Evolutionary conservation across 257 asterid species (phyloP).

Genomic region (Solanum clarkiae): DNA sequence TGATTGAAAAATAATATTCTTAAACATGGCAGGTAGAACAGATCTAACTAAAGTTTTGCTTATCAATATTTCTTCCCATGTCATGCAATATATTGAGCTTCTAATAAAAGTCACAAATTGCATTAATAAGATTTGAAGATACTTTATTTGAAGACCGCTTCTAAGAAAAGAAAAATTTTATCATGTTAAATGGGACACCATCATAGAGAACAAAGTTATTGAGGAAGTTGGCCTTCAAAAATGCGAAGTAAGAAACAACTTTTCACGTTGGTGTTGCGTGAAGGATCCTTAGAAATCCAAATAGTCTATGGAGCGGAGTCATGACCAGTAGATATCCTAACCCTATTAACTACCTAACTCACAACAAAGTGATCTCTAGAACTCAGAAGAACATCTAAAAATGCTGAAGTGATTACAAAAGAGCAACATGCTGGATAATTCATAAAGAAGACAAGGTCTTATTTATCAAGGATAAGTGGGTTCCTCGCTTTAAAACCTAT

Average conservation of each 20-base stretch:
- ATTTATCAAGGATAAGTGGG: not conserved
- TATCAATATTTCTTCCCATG: not conserved
- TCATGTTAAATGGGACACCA: not conserved
- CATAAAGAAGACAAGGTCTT: not conserved
- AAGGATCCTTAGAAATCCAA: not conserved
- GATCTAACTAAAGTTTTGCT: not conserved
- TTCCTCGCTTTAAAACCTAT: not conserved
- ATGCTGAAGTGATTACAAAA: not conserved
- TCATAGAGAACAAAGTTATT: not conserved
- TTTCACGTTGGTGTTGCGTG: not conserved
- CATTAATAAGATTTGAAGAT: not conserved
- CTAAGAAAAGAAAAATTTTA: not conserved
- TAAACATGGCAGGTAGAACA: not conserved
- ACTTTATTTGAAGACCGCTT: not conserved
- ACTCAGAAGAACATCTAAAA: not conserved
- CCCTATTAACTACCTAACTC: not conserved
- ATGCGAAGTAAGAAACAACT: no score
- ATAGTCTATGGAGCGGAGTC: not conserved
- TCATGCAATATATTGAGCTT: not conserved
- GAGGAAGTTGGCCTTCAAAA: not conserved
- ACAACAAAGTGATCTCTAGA: no score
- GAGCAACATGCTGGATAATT: not conserved
- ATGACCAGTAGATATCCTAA: not conserved
- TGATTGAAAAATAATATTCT: not conserved
- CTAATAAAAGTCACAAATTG: not conserved